These are phyloP conservation scores for Cadophora sp. DNA, from an alignment of 2,329 filamentous ascomycete species.

Conservation along the genomic window DNA sequence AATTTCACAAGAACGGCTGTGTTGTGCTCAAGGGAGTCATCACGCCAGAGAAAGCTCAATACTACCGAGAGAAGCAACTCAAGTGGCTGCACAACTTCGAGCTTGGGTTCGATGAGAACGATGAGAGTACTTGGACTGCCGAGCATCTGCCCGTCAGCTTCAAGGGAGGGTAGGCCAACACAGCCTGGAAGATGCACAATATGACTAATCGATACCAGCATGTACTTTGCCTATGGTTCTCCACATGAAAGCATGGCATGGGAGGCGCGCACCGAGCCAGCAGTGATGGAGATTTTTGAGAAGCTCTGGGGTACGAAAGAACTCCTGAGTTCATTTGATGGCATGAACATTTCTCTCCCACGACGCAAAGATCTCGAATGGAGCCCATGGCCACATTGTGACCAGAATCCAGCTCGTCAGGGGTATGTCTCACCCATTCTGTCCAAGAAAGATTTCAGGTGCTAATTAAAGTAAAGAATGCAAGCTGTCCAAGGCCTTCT, in stretches of 20 bases:
- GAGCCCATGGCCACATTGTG: conserved; percentile 4
- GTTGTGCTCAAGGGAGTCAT: conserved; percentile 53
- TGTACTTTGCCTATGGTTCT: conserved; percentile 48
- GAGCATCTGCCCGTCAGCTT: conserved; percentile 43
- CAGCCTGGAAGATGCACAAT: not conserved
- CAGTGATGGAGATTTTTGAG: conserved; percentile 47
- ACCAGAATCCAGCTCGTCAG: not conserved
- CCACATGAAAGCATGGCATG: conserved; percentile 50
- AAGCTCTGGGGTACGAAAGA: conserved; percentile 50
- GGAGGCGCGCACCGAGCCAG: conserved; percentile 47
- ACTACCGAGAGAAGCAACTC: conserved; percentile 35
- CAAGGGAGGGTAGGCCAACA: conserved; percentile 6
- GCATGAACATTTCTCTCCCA: conserved; percentile 50
- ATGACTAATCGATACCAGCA: conserved; percentile 28
- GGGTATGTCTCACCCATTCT: not conserved
- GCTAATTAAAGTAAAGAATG: conserved; percentile 37
- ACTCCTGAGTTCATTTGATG: conserved; percentile 54
- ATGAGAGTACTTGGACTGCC: conserved; percentile 46
- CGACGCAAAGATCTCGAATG: not conserved
- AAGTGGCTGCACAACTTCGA: conserved; percentile 37
- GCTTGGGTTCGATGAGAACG: conserved; percentile 47
- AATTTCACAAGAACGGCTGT: conserved; percentile 45
- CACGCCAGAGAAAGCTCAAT: conserved; percentile 46
- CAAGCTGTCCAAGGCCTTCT: conserved; percentile 53
- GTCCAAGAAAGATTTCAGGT: not conserved